These are phyloP conservation scores for Barnettozyma sucrosica DNA, from an alignment of 805 yeast species.

Conservation along the genomic window DNA sequence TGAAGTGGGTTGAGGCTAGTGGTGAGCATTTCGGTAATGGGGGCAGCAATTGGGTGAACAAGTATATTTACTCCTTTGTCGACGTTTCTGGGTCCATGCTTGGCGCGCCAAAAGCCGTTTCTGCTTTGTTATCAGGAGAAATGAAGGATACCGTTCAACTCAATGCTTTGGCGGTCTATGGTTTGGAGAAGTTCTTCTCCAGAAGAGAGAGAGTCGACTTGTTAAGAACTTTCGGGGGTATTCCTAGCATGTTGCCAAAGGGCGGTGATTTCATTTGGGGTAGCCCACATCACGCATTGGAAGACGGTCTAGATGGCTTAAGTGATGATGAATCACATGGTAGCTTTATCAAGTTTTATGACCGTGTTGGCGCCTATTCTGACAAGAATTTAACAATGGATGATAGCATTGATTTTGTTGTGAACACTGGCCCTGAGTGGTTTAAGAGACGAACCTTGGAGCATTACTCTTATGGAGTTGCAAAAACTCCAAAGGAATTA, in stretches of 20 bases:
- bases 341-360: slow-evolving; percentile 61
- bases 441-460: slow-evolving; percentile 55
- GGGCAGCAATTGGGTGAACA: slow-evolving; percentile 85
- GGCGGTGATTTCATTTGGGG: slow-evolving; percentile 96
- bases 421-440: slow-evolving; percentile 71
- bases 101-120: slow-evolving; percentile 92
- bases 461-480: slow-evolving; percentile 76
- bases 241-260: slow-evolving; percentile 93
- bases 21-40: slow-evolving; percentile 84
- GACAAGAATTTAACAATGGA: slow-evolving; percentile 53
- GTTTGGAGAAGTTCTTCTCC: slow-evolving; percentile 89
- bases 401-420: slow-evolving; percentile 61
- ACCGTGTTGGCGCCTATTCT: slow-evolving; percentile 38
- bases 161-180: slow-evolving; percentile 88
- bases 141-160: slow-evolving; percentile 96
- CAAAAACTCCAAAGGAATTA: slow-evolving; percentile 55
- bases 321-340: slow-evolving; percentile 44
- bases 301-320: slow-evolving; percentile 28
- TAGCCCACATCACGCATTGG: slow-evolving; percentile 65
- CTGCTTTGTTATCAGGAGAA: slow-evolving; percentile 92
- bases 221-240: slow-evolving; percentile 86
- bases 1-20: slow-evolving; percentile 94
- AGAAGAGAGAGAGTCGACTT: slow-evolving; percentile 83
- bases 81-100: slow-evolving; percentile 86
- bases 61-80: slow-evolving; percentile 71